Percentiles rank a stretch among this genome's conserved stretches.
Conservation (phyloP, 257 asterid species). For the Solanum tacnaense region DNA sequence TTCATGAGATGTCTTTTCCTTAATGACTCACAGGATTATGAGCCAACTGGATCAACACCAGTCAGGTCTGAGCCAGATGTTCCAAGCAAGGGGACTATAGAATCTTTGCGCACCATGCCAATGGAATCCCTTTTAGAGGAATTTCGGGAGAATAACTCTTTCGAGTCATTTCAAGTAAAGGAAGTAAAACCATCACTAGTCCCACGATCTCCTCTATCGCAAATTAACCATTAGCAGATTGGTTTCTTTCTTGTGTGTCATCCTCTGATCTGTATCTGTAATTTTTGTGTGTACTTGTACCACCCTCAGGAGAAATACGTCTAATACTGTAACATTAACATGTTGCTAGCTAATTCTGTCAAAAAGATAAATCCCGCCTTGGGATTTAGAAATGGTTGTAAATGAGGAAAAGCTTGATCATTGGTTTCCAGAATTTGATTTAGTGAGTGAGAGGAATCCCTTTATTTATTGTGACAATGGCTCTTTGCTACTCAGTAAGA, state of each 20-base stretch:
- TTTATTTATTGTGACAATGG: neutral
- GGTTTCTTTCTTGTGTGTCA: neutral
- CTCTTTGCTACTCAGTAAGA: neutral
- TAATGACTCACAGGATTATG: slow-evolving; percentile 49
- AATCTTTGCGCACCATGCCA: slow-evolving; percentile 69
- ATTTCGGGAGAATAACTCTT: slow-evolving; percentile 46
- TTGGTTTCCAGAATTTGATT: neutral
- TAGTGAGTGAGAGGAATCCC: neutral
- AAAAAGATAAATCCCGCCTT: neutral
- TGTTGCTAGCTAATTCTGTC: neutral
- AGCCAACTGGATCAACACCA: slow-evolving; percentile 70
- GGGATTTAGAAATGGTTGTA: neutral
- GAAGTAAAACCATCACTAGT: slow-evolving; percentile 34
- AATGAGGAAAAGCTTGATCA: neutral
- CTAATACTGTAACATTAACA: neutral
- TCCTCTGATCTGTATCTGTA: slow-evolving; percentile 22
- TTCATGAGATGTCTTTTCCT: neutral
- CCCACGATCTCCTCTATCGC: slow-evolving; percentile 70
- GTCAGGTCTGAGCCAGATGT: slow-evolving; percentile 41
- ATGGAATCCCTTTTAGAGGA: slow-evolving; percentile 63
- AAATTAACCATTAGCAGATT: slow-evolving; percentile 33
- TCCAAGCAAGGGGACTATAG: slow-evolving; percentile 63
- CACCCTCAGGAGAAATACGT: neutral
- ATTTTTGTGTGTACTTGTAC: slow-evolving; percentile 8
- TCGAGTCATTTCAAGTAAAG: slow-evolving; percentile 34